phyloP scores from a whole-genome alignment of 176 grass and related monocot species.

The Triticum dicoccoides region DNA sequence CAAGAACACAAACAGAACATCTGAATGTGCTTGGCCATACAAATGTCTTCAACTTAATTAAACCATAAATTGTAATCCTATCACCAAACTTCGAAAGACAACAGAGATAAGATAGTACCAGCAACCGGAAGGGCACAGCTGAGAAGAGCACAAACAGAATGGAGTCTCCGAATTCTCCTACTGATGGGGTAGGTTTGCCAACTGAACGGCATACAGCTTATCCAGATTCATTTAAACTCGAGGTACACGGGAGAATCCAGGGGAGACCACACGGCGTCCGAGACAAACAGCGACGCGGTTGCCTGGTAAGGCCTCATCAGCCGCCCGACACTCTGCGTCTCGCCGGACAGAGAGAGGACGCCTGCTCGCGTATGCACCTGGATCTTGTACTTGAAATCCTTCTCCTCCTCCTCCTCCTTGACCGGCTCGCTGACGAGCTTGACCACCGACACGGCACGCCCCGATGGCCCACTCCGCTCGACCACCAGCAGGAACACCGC shows the following conservation, averaged over 20 bases:
- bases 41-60: too few relatives aligned
- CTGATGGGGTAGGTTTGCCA: background rate
- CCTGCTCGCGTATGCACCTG: background rate
- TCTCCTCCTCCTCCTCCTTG: too few relatives aligned
- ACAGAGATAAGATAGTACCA: background rate
- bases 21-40: too few relatives aligned
- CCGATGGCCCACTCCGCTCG: background rate
- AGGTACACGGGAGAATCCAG: background rate
- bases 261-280: background rate
- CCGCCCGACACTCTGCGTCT: background rate
- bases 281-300: background rate
- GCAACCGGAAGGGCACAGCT: background rate
- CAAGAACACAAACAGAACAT: too few relatives aligned
- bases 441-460: background rate
- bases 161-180: background rate
- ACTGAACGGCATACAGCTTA: background rate
- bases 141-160: background rate
- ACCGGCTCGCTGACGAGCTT: background rate
- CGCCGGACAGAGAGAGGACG: background rate
- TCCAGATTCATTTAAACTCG: background rate
- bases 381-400: conserved; percentile 3
- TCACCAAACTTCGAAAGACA: background rate
- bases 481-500: background rate
- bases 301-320: background rate
- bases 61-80: too few relatives aligned